Conservation (phyloP, 805 yeast species). For the Spathaspora hagerdaliae region DNA sequence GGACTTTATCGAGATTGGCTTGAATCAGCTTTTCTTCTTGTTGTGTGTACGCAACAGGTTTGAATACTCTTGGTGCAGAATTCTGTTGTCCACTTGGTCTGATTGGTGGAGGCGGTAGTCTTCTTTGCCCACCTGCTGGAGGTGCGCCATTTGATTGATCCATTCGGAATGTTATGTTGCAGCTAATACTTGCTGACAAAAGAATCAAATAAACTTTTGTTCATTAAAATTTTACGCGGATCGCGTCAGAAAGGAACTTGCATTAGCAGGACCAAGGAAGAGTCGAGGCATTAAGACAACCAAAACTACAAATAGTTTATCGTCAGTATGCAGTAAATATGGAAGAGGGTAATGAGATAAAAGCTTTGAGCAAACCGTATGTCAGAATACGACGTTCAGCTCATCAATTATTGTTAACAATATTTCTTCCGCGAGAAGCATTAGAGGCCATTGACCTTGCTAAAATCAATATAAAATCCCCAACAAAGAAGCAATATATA, state of each 20-base stretch:
- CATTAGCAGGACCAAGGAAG: no score
- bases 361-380: neutral
- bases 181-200: no score
- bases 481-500: conserved; percentile 11
- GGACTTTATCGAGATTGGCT: conserved; percentile 27
- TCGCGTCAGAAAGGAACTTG: no score
- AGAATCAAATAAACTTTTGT: no score
- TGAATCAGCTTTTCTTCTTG: conserved; percentile 36
- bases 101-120: neutral
- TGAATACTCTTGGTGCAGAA: neutral
- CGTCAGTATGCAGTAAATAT: no score
- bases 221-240: no score
- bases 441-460: conserved; percentile 5
- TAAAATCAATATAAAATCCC: conserved; percentile 6
- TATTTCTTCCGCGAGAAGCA: conserved; percentile 1
- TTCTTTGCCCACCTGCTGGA: no score
- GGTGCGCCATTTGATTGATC: no score
- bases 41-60: conserved; percentile 19
- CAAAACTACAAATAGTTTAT: no score
- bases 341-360: no score
- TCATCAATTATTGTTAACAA: neutral
- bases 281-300: no score
- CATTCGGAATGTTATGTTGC: neutral
- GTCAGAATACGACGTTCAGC: conserved; percentile 1
- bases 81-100: neutral